A percentile compares a stretch with the other conserved stretches of the same genome.
Evolutionary conservation across 257 asterid genomes (phyloP).

Genomic region (Nicotiana sylvestris): DNA sequence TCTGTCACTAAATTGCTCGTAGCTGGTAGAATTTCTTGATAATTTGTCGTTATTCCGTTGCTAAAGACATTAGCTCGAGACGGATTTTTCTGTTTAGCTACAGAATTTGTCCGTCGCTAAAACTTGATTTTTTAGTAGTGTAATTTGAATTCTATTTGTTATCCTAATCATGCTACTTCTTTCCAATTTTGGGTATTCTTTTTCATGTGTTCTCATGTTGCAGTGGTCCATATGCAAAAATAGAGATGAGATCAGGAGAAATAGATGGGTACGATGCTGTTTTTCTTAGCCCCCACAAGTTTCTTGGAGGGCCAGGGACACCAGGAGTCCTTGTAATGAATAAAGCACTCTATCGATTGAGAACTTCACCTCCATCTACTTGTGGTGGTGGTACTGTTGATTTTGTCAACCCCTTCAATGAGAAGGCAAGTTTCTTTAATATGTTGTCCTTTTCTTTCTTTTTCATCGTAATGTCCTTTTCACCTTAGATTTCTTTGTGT

Average conservation of each 20-base stretch:
- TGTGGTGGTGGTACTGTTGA: slow-evolving; percentile 75
- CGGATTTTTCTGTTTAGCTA: too few relatives aligned
- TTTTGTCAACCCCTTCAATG: slow-evolving; percentile 39
- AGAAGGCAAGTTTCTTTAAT: slow-evolving; percentile 27
- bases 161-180: neutral
- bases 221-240: slow-evolving; percentile 53
- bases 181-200: neutral
- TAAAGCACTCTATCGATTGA: slow-evolving; percentile 44
- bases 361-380: slow-evolving; percentile 58
- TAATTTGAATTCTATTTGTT: neutral
- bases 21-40: too few relatives aligned
- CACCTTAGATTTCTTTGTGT: neutral
- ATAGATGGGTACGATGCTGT: slow-evolving; percentile 55
- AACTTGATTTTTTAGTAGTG: too few relatives aligned
- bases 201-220: neutral
- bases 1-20: too few relatives aligned
- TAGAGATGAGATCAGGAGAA: slow-evolving; percentile 51
- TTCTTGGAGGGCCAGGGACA: slow-evolving; percentile 75
- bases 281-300: slow-evolving; percentile 54
- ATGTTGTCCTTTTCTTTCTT: neutral
- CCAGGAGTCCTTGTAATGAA: slow-evolving; percentile 60
- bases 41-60: too few relatives aligned
- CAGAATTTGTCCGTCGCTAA: too few relatives aligned
- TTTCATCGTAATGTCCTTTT: neutral
- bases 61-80: too few relatives aligned